phyloP scores from a whole-genome alignment of 108 stramenopile species.

The Stephanodiscus minutulus region DNA sequence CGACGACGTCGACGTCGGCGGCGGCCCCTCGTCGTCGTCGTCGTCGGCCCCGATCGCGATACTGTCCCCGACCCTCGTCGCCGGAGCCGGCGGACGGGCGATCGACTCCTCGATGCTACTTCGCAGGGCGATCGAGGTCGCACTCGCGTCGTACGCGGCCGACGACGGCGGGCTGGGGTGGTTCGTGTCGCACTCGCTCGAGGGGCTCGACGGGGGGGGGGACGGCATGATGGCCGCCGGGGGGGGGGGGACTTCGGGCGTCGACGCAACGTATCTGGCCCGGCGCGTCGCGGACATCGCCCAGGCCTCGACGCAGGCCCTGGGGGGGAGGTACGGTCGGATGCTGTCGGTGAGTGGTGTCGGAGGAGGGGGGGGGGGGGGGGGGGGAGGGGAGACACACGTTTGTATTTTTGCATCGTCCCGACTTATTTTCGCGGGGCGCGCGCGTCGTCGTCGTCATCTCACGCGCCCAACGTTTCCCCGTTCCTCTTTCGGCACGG shows the following conservation, averaged over 20 bases:
- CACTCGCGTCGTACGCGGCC: conserved; percentile 31
- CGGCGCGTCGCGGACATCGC: conserved; percentile 67
- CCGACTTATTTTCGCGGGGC: too few species aligned
- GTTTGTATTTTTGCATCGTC: too few species aligned
- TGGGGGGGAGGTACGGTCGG: conserved; percentile 42
- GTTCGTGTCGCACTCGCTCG: conserved; percentile 45
- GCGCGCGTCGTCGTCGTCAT: conserved; percentile 9
- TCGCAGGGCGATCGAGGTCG: conserved; percentile 38
- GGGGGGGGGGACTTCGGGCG: conserved; percentile 35
- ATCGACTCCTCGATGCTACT: conserved; percentile 60
- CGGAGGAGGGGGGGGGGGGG: not conserved
- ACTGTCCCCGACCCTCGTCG: conserved; percentile 48
- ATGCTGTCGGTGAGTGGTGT: conserved; percentile 48
- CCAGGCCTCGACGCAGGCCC: conserved; percentile 67
- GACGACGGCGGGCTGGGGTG: conserved; percentile 50
- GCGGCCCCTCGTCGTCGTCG: not conserved
- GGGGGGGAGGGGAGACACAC: too few species aligned
- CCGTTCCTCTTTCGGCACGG: too few species aligned
- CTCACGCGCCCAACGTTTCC: conserved; percentile 2
- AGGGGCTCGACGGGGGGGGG: conserved; percentile 20
- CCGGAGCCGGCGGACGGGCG: conserved; percentile 60
- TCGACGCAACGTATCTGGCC: conserved; percentile 44
- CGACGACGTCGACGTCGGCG: conserved; percentile 9
- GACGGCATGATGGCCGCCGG: not conserved
- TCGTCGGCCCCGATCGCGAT: conserved; percentile 40